Evolutionary conservation across 805 yeast species (phyloP).

Genomic region (Suhomyces sp.): DNA sequence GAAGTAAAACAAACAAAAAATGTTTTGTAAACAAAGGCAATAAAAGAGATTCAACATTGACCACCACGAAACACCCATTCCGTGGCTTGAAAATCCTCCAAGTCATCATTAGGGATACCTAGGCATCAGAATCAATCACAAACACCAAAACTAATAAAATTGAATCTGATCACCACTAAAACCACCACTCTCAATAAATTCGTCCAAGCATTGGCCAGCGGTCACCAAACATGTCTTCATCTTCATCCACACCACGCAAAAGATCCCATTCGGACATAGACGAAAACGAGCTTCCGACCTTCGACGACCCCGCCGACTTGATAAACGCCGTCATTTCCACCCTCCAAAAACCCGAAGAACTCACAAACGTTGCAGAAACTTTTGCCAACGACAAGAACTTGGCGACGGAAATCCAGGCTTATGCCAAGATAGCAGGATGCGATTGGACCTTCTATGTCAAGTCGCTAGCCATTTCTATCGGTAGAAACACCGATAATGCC

Average conservation of each 20-base stretch:
- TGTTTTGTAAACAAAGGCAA: slow-evolving; percentile 21
- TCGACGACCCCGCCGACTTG: slow-evolving; percentile 60
- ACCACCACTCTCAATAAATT: no score
- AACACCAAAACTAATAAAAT: no score
- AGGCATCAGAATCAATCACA: no score
- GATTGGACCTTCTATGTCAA: slow-evolving; percentile 95
- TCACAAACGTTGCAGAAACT: slow-evolving; percentile 67
- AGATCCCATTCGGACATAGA: slow-evolving; percentile 19
- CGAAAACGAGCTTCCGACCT: slow-evolving; percentile 32
- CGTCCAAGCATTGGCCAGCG: no score
- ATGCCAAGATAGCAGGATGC: slow-evolving; percentile 90
- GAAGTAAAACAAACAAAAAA: slow-evolving; percentile 4
- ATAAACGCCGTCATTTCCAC: slow-evolving; percentile 73
- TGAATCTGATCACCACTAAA: no score
- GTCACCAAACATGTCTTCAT: slow-evolving; percentile 18
- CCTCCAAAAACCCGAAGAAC: slow-evolving; percentile 66
- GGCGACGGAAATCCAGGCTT: slow-evolving; percentile 88
- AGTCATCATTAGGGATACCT: background rate
- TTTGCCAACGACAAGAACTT: slow-evolving; percentile 71
- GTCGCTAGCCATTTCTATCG: slow-evolving; percentile 69
- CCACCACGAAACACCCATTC: background rate
- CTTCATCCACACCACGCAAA: slow-evolving; percentile 29
- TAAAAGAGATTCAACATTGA: background rate
- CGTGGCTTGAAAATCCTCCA: background rate
- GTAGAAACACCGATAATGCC: slow-evolving; percentile 65